Conservation (phyloP, 1,139 yeast genomes). For the Sugiyamaella castrensis region DNA sequence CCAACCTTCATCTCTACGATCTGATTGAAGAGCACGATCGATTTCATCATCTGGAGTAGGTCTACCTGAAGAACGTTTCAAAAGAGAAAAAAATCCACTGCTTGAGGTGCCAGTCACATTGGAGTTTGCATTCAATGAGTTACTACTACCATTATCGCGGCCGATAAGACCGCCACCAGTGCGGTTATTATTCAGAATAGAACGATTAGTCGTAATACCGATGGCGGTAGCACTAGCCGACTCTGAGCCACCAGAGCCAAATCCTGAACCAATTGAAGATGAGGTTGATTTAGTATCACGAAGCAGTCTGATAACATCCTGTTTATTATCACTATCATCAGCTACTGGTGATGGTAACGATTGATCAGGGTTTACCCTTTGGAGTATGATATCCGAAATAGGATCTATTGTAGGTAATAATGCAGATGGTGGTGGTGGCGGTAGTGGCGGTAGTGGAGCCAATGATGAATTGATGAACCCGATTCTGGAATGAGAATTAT, state of each 20-base stretch:
- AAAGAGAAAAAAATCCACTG: conserved; percentile 23
- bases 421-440: background rate
- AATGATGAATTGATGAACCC: background rate
- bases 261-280: background rate
- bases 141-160: background rate
- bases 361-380: background rate
- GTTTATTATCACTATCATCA: background rate
- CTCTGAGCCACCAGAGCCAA: background rate
- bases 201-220: background rate
- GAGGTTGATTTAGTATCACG: too few relatives aligned
- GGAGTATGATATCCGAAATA: conserved; percentile 5
- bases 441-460: background rate
- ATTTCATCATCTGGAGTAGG: conserved; percentile 29
- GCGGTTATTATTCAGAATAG: background rate
- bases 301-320: too few relatives aligned
- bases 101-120: background rate
- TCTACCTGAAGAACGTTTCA: conserved; percentile 26
- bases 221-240: background rate
- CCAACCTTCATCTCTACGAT: conserved; percentile 36
- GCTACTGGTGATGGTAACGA: background rate
- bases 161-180: background rate
- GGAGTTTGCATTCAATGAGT: background rate
- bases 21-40: conserved; percentile 17
- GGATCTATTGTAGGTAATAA: conserved; percentile 5
- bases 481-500: background rate